These are phyloP conservation scores for Blastocystis sp. DNA, from an alignment of 352 stramenopile genomes.

Conservation along the genomic window DNA sequence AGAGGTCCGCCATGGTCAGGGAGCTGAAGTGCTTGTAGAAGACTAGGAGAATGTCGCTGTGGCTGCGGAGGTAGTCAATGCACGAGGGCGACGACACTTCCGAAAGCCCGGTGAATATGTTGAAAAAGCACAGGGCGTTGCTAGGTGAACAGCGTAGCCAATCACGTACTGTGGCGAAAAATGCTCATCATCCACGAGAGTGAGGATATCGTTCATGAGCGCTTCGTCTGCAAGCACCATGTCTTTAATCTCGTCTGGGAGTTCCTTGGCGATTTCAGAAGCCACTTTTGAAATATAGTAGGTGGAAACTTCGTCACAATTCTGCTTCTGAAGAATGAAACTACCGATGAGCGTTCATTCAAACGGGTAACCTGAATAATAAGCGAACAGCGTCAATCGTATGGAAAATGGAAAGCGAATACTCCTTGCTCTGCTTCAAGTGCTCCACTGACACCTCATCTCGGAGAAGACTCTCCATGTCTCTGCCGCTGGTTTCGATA, in stretches of 20 bases:
- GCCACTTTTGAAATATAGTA: constrained; percentile 9
- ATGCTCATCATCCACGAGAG: neutral
- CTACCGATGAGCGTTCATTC: neutral
- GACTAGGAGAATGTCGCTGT: neutral
- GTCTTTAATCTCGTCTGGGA: neutral
- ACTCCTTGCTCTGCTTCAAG: neutral
- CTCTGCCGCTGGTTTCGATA: neutral
- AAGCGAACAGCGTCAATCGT: neutral
- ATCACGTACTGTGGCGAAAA: constrained; percentile 19
- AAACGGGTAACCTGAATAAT: neutral
- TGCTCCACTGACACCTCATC: neutral
- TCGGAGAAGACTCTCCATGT: neutral
- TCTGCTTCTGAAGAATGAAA: constrained; percentile 8
- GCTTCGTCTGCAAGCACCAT: neutral
- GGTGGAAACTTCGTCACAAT: neutral
- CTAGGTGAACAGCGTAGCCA: neutral
- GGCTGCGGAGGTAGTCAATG: neutral
- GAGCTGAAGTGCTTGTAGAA: neutral
- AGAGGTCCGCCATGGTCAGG: neutral
- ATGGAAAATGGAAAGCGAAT: neutral
- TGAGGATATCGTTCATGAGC: neutral
- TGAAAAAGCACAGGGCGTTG: constrained; percentile 32
- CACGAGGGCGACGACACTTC: neutral
- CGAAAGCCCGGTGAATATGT: neutral
- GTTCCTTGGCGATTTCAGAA: neutral